Evolutionary conservation across 202 grass and related monocot genomes (phyloP).

Genomic region (Panicum hallii): DNA sequence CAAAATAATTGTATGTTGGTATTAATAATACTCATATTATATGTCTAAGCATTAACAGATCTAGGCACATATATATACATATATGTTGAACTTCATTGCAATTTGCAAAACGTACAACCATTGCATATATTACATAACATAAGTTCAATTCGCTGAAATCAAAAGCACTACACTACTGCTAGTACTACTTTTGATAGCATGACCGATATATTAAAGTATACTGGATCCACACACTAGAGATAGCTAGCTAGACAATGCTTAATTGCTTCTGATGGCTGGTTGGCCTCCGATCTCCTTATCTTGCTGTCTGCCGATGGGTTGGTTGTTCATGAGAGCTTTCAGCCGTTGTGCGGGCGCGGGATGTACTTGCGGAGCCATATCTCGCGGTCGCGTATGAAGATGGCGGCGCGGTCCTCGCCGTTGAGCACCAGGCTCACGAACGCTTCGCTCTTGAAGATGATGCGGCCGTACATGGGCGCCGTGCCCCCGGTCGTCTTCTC

Average conservation of each 20-base stretch:
- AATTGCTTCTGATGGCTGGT: too few species aligned
- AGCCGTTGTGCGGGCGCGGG: slow-evolving; percentile 16
- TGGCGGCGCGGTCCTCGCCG: slow-evolving; percentile 39
- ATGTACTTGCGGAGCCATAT: slow-evolving; percentile 72
- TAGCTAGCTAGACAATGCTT: too few species aligned
- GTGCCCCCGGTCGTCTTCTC: slow-evolving; percentile 40
- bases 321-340: not conserved
- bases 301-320: not conserved
- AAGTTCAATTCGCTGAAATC: not conserved
- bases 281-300: too few species aligned
- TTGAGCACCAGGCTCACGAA: slow-evolving; percentile 59
- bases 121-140: not conserved
- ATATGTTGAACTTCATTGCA: not conserved
- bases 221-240: too few species aligned
- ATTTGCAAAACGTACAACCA: not conserved
- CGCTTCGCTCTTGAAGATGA: slow-evolving; percentile 61
- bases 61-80: not conserved
- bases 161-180: not conserved
- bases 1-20: too few species aligned
- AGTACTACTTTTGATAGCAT: not conserved
- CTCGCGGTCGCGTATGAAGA: slow-evolving; percentile 51
- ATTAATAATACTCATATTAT: too few species aligned
- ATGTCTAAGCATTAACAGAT: too few species aligned
- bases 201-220: too few species aligned
- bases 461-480: slow-evolving; percentile 53